Percentiles rank a stretch among this genome's conserved stretches.
phyloP scores from a whole-genome alignment of 2,329 filamentous ascomycete species.

The Phialophora macrospora region DNA sequence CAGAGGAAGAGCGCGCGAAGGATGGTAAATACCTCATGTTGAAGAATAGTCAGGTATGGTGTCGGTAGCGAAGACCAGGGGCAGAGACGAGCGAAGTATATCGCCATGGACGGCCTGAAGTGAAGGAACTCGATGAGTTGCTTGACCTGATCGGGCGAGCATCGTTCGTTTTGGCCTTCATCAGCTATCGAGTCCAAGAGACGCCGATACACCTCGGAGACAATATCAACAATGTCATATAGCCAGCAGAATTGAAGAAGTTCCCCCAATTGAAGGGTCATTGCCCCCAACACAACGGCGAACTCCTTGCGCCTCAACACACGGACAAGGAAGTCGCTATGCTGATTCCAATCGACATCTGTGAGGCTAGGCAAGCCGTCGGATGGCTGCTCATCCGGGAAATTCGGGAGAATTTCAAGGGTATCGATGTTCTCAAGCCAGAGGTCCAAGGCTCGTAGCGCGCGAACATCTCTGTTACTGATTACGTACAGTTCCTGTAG shows the following conservation, averaged over 20 bases:
- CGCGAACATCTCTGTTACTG: conserved; percentile 11
- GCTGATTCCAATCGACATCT: conserved; percentile 10
- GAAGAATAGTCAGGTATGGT: background rate
- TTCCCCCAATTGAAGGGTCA: background rate
- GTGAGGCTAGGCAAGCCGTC: background rate
- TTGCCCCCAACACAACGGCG: background rate
- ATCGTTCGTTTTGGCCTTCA: background rate
- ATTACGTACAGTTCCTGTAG: conserved; percentile 14
- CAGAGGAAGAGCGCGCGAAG: conserved; percentile 8
- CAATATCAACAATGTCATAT: conserved; percentile 1
- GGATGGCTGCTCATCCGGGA: conserved; percentile 3
- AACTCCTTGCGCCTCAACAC: conserved; percentile 5
- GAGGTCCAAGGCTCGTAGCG: conserved; percentile 10
- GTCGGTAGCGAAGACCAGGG: conserved; percentile 1
- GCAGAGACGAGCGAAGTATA: conserved; percentile 11
- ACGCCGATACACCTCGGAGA: conserved; percentile 5
- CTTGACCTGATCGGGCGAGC: background rate
- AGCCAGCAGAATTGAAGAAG: conserved; percentile 1
- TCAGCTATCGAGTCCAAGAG: background rate
- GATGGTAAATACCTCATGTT: background rate
- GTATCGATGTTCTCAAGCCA: conserved; percentile 13
- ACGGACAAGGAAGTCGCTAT: conserved; percentile 5
- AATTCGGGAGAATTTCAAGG: conserved; percentile 9
- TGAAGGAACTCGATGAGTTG: conserved; percentile 6
- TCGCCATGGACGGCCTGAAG: conserved; percentile 6